A percentile compares a stretch with the other conserved stretches of the same genome.
phyloP scores from a whole-genome alignment of 768 basidiomycete species.

The Hygrocybe coccinea region DNA sequence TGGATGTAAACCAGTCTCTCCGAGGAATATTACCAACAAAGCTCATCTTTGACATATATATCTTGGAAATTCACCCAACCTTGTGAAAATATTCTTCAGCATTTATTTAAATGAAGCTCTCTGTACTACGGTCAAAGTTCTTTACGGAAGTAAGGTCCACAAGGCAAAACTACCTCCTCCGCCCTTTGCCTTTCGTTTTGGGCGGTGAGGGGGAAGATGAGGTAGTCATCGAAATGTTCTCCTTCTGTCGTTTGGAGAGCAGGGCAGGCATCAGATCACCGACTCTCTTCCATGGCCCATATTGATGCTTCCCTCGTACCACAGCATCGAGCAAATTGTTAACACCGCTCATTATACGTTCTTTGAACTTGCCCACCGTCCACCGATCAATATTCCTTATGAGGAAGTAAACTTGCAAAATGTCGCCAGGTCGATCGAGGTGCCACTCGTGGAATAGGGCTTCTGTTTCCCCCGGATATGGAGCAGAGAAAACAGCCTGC shows the following conservation, averaged over 20 bases:
- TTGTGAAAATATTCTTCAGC: too few species aligned
- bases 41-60: too few species aligned
- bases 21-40: too few species aligned
- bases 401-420: slow-evolving; percentile 46
- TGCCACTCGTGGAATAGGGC: slow-evolving; percentile 47
- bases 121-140: too few species aligned
- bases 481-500: slow-evolving; percentile 48
- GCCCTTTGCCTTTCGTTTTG: slow-evolving; percentile 12
- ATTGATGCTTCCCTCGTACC: slow-evolving; percentile 27
- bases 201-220: slow-evolving; percentile 16
- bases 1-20: slow-evolving; percentile 47
- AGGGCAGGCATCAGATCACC: slow-evolving; percentile 26
- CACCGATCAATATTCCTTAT: slow-evolving; percentile 51
- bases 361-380: slow-evolving; percentile 42
- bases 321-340: slow-evolving; percentile 33
- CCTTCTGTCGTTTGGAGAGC: slow-evolving; percentile 23
- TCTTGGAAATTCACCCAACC: too few species aligned
- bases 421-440: slow-evolving; percentile 40
- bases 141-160: too few species aligned
- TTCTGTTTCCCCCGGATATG: slow-evolving; percentile 31
- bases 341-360: slow-evolving; percentile 38
- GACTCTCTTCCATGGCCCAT: slow-evolving; percentile 47
- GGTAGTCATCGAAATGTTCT: slow-evolving; percentile 27
- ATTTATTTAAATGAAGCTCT: too few species aligned
- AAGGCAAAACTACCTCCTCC: not conserved